phyloP scores from a whole-genome alignment of 75 land plant species.

The Picea sitchensis region DNA sequence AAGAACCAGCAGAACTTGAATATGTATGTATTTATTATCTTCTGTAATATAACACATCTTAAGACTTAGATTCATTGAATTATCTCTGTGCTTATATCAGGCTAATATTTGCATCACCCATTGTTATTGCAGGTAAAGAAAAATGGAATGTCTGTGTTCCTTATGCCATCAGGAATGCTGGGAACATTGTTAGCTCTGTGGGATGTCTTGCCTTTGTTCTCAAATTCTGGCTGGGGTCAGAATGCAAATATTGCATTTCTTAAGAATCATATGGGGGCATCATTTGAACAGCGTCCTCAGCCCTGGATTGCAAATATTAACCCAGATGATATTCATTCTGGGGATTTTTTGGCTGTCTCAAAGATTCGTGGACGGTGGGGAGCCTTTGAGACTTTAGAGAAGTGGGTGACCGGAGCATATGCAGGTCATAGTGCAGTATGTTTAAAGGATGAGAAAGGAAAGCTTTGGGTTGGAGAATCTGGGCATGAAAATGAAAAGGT shows the following conservation, averaged over 20 bases:
- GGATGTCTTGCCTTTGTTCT: constrained; percentile 83
- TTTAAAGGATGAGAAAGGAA: constrained; percentile 79
- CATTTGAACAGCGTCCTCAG: constrained; percentile 42
- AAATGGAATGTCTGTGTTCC: constrained; percentile 80
- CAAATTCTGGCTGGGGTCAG: constrained; percentile 88
- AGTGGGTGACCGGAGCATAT: constrained; percentile 84
- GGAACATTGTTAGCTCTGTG: constrained; percentile 74
- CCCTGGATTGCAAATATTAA: constrained; percentile 43
- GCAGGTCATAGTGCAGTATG: constrained; percentile 97
- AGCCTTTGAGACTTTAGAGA: constrained; percentile 68
- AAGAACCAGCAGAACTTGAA: constrained; percentile 30
- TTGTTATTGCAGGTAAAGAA: constrained; percentile 71
- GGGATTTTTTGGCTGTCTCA: constrained; percentile 64
- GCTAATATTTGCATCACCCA: background rate
- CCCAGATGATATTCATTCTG: constrained; percentile 61
- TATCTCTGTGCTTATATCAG: background rate
- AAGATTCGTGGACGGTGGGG: constrained; percentile 77
- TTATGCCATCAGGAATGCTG: constrained; percentile 90
- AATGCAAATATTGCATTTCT: constrained; percentile 69
- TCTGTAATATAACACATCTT: no score
- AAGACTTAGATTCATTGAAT: background rate
- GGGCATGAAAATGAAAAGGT: constrained; percentile 95
- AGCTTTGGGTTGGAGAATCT: constrained; percentile 98
- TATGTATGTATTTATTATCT: constrained; percentile 22
- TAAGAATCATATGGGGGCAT: constrained; percentile 82